Percentiles rank a stretch among this genome's conserved stretches.
phyloP scores from a whole-genome alignment of 2,329 filamentous ascomycete species.

The Apiospora kogelbergensis region DNA sequence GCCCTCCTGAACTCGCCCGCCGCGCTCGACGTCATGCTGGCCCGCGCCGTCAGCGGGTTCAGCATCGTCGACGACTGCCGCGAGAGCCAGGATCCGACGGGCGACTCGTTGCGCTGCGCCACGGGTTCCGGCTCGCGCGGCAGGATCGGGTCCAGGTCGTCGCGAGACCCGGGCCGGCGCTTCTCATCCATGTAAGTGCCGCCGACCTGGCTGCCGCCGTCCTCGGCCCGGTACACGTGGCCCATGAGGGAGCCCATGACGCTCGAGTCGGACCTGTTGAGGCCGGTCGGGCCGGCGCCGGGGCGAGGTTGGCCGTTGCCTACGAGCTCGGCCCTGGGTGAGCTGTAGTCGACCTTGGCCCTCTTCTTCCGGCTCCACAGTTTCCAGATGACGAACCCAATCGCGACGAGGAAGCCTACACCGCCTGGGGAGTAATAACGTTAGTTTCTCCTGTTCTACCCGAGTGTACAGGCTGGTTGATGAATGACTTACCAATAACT shows the following conservation, averaged over 20 bases:
- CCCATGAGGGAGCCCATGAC: constrained; percentile 13
- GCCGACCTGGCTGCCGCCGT: not conserved
- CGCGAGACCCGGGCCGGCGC: not conserved
- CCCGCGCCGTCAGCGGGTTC: constrained; percentile 12
- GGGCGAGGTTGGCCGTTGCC: not conserved
- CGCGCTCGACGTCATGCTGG: constrained; percentile 13
- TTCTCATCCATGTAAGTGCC: constrained; percentile 11
- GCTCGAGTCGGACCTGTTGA: constrained; percentile 10
- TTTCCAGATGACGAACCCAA: constrained; percentile 9
- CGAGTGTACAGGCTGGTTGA: not conserved
- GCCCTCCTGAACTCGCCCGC: constrained; percentile 2
- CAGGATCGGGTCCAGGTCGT: constrained; percentile 10
- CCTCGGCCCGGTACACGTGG: constrained; percentile 3
- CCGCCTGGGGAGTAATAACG: not conserved
- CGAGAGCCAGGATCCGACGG: constrained; percentile 13
- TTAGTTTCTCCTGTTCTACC: not conserved
- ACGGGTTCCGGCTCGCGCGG: not conserved
- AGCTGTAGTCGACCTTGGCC: not conserved
- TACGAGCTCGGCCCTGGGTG: not conserved
- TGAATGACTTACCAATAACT: not conserved
- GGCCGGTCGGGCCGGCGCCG: not conserved
- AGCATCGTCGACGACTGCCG: constrained; percentile 11
- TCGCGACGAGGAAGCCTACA: not conserved
- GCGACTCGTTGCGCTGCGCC: not conserved
- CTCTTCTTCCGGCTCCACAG: constrained; percentile 1